These are phyloP conservation scores for Begonia peltatifolia DNA, from an alignment of 306 rosid species.

Conservation along the genomic window DNA sequence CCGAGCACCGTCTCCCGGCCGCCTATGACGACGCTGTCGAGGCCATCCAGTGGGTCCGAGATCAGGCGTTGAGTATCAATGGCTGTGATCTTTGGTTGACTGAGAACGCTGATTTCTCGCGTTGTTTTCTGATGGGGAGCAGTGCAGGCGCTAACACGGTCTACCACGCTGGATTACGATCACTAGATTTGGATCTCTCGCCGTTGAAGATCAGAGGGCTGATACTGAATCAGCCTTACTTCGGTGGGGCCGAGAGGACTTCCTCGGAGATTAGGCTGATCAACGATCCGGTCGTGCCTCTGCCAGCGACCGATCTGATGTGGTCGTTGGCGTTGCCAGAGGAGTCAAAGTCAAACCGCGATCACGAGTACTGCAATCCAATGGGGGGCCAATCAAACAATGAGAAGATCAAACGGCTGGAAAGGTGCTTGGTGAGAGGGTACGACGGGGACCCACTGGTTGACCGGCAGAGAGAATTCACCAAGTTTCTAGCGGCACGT, in stretches of 20 bases:
- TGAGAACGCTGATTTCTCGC: constrained; percentile 29
- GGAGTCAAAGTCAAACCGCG: constrained; percentile 42
- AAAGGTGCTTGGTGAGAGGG: constrained; percentile 29
- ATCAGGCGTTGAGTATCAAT: constrained; percentile 15
- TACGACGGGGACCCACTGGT: constrained; percentile 51
- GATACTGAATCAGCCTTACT: constrained; percentile 29
- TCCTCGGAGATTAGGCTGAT: constrained; percentile 28
- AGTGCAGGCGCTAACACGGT: constrained; percentile 54
- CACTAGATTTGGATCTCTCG: constrained; percentile 21
- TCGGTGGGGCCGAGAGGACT: constrained; percentile 38
- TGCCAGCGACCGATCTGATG: constrained; percentile 39
- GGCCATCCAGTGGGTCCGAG: constrained; percentile 29
- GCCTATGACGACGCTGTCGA: constrained; percentile 66
- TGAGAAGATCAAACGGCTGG: constrained; percentile 41
- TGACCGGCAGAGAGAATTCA: constrained; percentile 48
- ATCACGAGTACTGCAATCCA: constrained; percentile 57
- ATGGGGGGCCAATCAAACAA: constrained; percentile 2
- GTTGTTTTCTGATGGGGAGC: constrained; percentile 39
- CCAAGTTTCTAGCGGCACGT: constrained; percentile 22
- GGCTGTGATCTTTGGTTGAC: constrained; percentile 44
- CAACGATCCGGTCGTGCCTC: constrained; percentile 35
- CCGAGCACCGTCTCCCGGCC: constrained; percentile 81
- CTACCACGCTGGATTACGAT: constrained; percentile 44
- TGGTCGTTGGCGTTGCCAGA: constrained; percentile 44
- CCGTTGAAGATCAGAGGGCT: constrained; percentile 38